These are phyloP conservation scores for Colletotrichum acutatum DNA, from an alignment of 2,329 filamentous ascomycete species.

Conservation along the genomic window DNA sequence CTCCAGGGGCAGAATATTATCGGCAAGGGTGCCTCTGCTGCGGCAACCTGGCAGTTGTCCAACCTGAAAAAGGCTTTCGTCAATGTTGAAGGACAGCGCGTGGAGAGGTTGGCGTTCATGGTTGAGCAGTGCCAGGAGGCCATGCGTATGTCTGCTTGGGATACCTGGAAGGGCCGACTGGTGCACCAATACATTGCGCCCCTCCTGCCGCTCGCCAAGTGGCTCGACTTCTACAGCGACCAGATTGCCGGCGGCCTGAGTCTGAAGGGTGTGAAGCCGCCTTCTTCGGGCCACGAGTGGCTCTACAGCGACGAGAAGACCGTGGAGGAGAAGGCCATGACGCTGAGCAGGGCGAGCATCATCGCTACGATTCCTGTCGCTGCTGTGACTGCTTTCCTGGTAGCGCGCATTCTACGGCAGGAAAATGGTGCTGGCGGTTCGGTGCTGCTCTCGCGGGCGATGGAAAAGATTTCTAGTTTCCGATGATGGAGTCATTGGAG, in stretches of 20 bases:
- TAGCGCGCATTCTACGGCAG: background rate
- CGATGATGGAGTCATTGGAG: background rate
- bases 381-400: conserved; percentile 11
- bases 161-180: conserved; percentile 15
- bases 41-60: background rate
- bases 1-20: conserved; percentile 20
- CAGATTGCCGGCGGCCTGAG: conserved; percentile 10
- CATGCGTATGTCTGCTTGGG: conserved; percentile 24
- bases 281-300: conserved; percentile 8
- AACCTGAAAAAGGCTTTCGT: background rate
- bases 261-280: conserved; percentile 3
- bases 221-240: conserved; percentile 24
- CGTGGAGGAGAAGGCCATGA: background rate
- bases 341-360: background rate
- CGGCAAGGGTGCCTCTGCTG: background rate
- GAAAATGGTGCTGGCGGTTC: background rate
- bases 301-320: conserved; percentile 25
- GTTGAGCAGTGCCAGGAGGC: conserved; percentile 26
- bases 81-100: conserved; percentile 18
- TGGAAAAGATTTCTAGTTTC: conserved; percentile 9
- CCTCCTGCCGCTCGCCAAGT: conserved; percentile 2
- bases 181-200: conserved; percentile 17
- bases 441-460: background rate
- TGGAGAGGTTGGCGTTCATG: conserved; percentile 8
- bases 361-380: conserved; percentile 9